A percentile compares a stretch with the other conserved stretches of the same genome.
Conservation (phyloP, 208 protist species). For the Leishmania braziliensis region DNA sequence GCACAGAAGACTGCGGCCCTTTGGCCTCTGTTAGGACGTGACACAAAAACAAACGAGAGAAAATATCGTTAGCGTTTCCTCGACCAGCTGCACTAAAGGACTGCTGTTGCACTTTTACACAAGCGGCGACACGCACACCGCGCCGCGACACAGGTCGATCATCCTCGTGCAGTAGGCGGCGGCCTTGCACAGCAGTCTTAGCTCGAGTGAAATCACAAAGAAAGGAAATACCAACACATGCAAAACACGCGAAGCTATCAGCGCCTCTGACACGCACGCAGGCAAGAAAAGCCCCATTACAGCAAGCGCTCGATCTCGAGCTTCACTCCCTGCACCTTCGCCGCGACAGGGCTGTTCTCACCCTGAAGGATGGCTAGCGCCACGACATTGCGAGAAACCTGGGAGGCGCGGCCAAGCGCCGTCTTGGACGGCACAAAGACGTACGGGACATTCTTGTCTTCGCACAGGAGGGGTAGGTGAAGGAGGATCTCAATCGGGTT, state of each 20-base stretch:
- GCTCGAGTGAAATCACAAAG: neutral
- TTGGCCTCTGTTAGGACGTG: neutral
- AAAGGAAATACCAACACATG: neutral
- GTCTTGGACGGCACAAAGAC: constrained; percentile 99
- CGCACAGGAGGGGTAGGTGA: constrained; percentile 99
- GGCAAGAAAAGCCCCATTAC: neutral
- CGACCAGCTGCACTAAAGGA: neutral
- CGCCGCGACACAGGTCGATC: neutral
- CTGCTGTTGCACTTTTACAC: neutral
- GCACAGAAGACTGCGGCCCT: neutral
- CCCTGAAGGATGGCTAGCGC: constrained; percentile 96
- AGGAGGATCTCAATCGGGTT: constrained; percentile 99
- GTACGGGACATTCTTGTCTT: constrained; percentile 99
- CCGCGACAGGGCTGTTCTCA: constrained; percentile 96
- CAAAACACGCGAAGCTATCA: neutral
- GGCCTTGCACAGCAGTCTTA: neutral
- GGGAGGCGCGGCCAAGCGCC: constrained; percentile 98
- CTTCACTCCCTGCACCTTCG: constrained; percentile 97
- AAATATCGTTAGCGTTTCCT: neutral
- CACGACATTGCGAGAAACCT: constrained; percentile 98
- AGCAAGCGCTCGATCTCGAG: constrained; percentile 98
- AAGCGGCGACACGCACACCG: neutral
- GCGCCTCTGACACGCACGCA: neutral
- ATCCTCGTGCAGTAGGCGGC: neutral
- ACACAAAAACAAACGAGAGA: neutral